These are phyloP conservation scores for Plasmodium gaboni DNA, from an alignment of 169 alveolate species.

Conservation along the genomic window DNA sequence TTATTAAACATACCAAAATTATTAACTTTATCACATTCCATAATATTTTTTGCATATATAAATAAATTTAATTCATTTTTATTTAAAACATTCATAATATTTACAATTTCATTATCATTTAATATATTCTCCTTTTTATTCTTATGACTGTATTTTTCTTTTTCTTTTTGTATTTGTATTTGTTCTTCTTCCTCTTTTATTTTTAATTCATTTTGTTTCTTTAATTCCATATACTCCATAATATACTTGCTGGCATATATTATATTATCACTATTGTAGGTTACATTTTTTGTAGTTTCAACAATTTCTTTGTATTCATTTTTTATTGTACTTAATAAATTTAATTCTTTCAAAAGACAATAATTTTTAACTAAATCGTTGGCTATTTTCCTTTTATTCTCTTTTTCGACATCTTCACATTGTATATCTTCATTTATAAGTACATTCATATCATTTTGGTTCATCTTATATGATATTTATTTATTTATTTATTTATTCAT, in stretches of 20 bases:
- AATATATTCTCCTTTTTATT: conserved; percentile 5
- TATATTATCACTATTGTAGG: conserved; percentile 26
- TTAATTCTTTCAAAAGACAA: conserved; percentile 66
- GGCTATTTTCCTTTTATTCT: conserved; percentile 61
- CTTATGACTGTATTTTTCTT: conserved; percentile 16
- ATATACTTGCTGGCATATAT: conserved; percentile 51
- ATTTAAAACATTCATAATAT: conserved; percentile 37
- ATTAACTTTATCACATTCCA: conserved; percentile 21
- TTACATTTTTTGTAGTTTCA: not conserved
- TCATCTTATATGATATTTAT: conserved; percentile 17
- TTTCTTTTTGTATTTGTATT: not conserved
- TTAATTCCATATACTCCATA: conserved; percentile 39
- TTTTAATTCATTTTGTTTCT: conserved; percentile 47
- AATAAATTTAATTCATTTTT: conserved; percentile 39
- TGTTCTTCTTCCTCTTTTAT: conserved; percentile 6
- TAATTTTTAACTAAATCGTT: conserved; percentile 56
- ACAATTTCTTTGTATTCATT: conserved; percentile 31
- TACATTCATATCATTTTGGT: conserved; percentile 8
- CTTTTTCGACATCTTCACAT: conserved; percentile 46
- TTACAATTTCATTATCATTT: conserved; percentile 43
- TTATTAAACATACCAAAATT: conserved; percentile 31
- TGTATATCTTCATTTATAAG: conserved; percentile 25
- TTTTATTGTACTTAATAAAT: conserved; percentile 49
- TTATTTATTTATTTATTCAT: conserved; percentile 6
- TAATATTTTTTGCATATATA: conserved; percentile 51